These are phyloP conservation scores for Acanthamoeba lenticulata DNA, from an alignment of 208 protist species.

Conservation along the genomic window DNA sequence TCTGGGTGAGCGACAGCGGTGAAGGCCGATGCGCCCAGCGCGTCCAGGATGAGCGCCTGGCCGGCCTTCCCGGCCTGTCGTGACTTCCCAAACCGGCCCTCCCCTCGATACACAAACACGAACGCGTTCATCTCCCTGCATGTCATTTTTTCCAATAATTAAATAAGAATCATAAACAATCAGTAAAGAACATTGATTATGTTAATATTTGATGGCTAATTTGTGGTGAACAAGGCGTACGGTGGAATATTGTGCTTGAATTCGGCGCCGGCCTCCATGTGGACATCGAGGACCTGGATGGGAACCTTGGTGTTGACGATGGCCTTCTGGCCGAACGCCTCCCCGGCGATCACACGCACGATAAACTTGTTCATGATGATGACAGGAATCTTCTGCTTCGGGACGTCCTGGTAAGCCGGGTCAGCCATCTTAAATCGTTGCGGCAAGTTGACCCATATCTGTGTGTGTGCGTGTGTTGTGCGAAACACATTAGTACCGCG, in stretches of 20 bases:
- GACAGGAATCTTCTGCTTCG: slow-evolving; percentile 75
- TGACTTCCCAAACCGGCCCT: slow-evolving; percentile 72
- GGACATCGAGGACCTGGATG: slow-evolving; percentile 75
- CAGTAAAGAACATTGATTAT: background rate
- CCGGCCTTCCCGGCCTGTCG: background rate
- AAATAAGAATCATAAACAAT: too few relatives aligned
- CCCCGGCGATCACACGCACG: slow-evolving; percentile 80
- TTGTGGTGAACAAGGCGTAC: background rate
- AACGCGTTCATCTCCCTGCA: slow-evolving; percentile 70
- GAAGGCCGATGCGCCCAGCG: background rate
- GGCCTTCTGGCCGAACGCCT: slow-evolving; percentile 61
- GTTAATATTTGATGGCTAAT: too few relatives aligned
- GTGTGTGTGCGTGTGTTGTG: too few relatives aligned
- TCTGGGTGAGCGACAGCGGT: background rate
- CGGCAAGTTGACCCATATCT: slow-evolving; percentile 93
- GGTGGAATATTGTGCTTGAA: slow-evolving; percentile 74
- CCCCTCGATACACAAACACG: slow-evolving; percentile 79
- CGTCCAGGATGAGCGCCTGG: slow-evolving; percentile 48
- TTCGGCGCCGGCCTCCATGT: slow-evolving; percentile 46
- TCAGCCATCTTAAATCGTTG: slow-evolving; percentile 86
- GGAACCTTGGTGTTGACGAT: slow-evolving; percentile 66
- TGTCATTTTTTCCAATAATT: too few relatives aligned
- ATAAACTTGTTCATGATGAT: slow-evolving; percentile 50
- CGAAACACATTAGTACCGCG: background rate
- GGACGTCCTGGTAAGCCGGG: slow-evolving; percentile 84